Conservation (phyloP, 306 rosid genomes). For the Corylus heterophylla region DNA sequence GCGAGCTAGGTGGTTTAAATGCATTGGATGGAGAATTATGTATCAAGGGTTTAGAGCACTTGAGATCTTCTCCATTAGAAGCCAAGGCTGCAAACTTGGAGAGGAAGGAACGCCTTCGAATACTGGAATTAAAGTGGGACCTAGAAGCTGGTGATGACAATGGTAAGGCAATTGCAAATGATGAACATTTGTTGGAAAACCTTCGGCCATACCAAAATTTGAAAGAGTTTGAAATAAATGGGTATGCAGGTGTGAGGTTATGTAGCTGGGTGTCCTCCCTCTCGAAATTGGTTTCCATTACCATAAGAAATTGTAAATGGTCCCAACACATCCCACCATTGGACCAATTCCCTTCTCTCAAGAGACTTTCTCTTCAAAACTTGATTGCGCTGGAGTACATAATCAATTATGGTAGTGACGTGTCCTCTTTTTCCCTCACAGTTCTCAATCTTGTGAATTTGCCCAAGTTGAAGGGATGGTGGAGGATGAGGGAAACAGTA, state of each 20-base stretch:
- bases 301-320: neutral
- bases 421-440: too few relatives aligned
- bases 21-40: neutral
- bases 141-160: too few relatives aligned
- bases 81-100: neutral
- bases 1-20: neutral
- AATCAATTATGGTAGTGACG: too few relatives aligned
- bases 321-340: constrained; percentile 12
- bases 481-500: too few relatives aligned
- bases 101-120: neutral
- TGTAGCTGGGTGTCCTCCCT: constrained; percentile 17
- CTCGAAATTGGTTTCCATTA: neutral
- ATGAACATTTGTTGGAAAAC: too few relatives aligned
- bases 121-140: neutral
- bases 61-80: neutral
- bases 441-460: too few relatives aligned
- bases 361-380: fast-evolving
- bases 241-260: constrained; percentile 1
- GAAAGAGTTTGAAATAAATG: fast-evolving
- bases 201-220: constrained; percentile 3
- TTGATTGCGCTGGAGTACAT: neutral
- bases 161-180: too few relatives aligned
- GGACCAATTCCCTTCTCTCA: constrained; percentile 23
- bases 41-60: neutral
- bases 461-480: too few relatives aligned